These are phyloP conservation scores for Saksenaea vasiformis DNA, from an alignment of 371 early-diverging fungal species.

Conservation along the genomic window DNA sequence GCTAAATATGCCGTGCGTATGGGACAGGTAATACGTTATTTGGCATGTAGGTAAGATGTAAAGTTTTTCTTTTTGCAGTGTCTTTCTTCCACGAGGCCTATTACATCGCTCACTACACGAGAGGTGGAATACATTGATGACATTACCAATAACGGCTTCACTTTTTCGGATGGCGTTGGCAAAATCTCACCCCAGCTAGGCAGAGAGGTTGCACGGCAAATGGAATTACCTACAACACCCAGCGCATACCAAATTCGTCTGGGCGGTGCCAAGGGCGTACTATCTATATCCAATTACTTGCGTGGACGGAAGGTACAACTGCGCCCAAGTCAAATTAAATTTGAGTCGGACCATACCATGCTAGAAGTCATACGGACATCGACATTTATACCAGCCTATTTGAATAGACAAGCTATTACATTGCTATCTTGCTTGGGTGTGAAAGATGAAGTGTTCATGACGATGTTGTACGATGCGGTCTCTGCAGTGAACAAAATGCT, in stretches of 20 bases:
- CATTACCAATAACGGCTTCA: slow-evolving; percentile 48
- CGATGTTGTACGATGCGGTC: slow-evolving; percentile 43
- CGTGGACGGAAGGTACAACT: slow-evolving; percentile 40
- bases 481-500: slow-evolving; percentile 37
- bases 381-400: slow-evolving; percentile 47
- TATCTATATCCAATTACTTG: slow-evolving; percentile 31
- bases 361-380: slow-evolving; percentile 57
- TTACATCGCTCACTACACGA: slow-evolving; percentile 19
- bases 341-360: slow-evolving; percentile 43
- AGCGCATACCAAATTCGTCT: slow-evolving; percentile 76
- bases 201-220: slow-evolving; percentile 32
- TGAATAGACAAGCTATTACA: slow-evolving; percentile 66
- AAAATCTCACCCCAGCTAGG: slow-evolving; percentile 56
- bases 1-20: slow-evolving; percentile 66
- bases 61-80: slow-evolving; percentile 20
- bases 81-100: slow-evolving; percentile 58
- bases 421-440: slow-evolving; percentile 64
- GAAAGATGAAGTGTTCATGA: slow-evolving; percentile 40
- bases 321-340: slow-evolving; percentile 67
- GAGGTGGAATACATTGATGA: slow-evolving; percentile 54
- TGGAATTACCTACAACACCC: slow-evolving; percentile 51
- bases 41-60: background rate
- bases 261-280: slow-evolving; percentile 76
- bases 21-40: slow-evolving; percentile 49
- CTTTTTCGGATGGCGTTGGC: slow-evolving; percentile 78